These are phyloP conservation scores for Sarocladiaceae sp. DNA, from an alignment of 2,329 filamentous ascomycete genomes.

Conservation along the genomic window DNA sequence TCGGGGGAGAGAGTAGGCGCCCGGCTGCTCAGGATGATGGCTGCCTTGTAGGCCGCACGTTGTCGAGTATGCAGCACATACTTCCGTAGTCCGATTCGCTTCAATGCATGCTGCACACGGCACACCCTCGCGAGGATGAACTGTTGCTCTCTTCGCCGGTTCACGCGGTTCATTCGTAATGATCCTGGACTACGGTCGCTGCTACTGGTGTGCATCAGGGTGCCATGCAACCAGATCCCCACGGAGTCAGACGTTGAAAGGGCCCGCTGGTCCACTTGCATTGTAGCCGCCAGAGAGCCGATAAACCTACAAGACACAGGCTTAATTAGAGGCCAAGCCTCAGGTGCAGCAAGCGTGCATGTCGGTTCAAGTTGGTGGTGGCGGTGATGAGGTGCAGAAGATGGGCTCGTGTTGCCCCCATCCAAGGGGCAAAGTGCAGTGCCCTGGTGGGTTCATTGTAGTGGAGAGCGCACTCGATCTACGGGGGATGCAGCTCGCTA, in stretches of 20 bases:
- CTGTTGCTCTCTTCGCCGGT: not conserved
- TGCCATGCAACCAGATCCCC: not conserved
- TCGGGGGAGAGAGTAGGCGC: too few species aligned
- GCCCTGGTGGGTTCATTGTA: not conserved
- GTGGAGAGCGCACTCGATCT: not conserved
- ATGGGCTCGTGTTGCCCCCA: conserved; percentile 1
- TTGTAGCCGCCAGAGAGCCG: conserved; percentile 4
- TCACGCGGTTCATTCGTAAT: not conserved
- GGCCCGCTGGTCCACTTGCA: conserved; percentile 5
- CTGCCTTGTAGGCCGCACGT: too few species aligned
- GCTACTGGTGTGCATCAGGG: conserved; percentile 1
- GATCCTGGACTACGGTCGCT: not conserved
- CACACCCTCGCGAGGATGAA: not conserved
- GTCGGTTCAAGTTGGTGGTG: not conserved
- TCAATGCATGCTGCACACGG: not conserved
- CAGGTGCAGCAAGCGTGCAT: conserved; percentile 1
- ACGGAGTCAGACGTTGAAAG: not conserved
- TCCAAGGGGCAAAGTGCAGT: not conserved
- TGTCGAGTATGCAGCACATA: too few species aligned
- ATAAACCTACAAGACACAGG: not conserved
- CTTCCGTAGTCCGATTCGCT: too few species aligned
- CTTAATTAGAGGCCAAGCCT: conserved; percentile 7
- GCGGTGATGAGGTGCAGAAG: not conserved
- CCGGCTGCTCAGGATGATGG: too few species aligned
- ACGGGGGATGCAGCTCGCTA: not conserved